Evolutionary conservation across 805 yeast species (phyloP).

Genomic region (Teunomyces funiuensis): DNA sequence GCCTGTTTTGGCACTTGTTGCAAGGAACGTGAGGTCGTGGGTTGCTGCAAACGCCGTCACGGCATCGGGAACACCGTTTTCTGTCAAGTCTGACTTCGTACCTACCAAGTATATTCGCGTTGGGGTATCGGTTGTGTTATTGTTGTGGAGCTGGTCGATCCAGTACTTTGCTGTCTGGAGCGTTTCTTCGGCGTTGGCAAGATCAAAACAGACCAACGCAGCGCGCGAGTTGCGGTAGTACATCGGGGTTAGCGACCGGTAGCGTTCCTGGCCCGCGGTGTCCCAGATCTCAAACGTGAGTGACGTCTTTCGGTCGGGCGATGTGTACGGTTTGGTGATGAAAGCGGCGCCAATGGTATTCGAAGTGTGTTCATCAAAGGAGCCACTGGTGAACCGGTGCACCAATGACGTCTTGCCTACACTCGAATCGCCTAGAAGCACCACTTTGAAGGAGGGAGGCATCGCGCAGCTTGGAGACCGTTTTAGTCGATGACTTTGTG

Average conservation of each 20-base stretch:
- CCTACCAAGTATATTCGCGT: slow-evolving; percentile 60
- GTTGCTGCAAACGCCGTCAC: slow-evolving; percentile 19
- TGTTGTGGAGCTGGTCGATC: slow-evolving; percentile 70
- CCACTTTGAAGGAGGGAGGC: slow-evolving; percentile 38
- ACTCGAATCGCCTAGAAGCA: slow-evolving; percentile 52
- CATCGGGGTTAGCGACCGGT: slow-evolving; percentile 46
- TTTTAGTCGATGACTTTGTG: neutral
- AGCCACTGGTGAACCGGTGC: slow-evolving; percentile 68
- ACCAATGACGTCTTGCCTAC: slow-evolving; percentile 76
- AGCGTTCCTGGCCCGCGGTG: slow-evolving; percentile 85
- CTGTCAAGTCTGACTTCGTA: slow-evolving; percentile 70
- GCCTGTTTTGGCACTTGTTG: slow-evolving; percentile 74
- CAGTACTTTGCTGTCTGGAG: slow-evolving; percentile 80
- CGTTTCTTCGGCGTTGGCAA: slow-evolving; percentile 47
- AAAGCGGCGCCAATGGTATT: slow-evolving; percentile 99
- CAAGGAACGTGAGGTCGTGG: slow-evolving; percentile 14
- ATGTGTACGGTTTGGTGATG: slow-evolving; percentile 64
- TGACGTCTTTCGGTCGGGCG: slow-evolving; percentile 27
- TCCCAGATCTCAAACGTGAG: slow-evolving; percentile 81
- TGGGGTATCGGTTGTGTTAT: slow-evolving; percentile 19
- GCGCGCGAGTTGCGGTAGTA: slow-evolving; percentile 43
- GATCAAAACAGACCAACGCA: slow-evolving; percentile 87
- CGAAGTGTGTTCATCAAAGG: slow-evolving; percentile 77
- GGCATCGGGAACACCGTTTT: slow-evolving; percentile 8
- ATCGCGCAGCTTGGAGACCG: neutral